Percentiles rank a stretch among this genome's conserved stretches.
These are phyloP conservation scores for Boletus reticuloceps DNA, from an alignment of 768 basidiomycete genomes.

Conservation along the genomic window DNA sequence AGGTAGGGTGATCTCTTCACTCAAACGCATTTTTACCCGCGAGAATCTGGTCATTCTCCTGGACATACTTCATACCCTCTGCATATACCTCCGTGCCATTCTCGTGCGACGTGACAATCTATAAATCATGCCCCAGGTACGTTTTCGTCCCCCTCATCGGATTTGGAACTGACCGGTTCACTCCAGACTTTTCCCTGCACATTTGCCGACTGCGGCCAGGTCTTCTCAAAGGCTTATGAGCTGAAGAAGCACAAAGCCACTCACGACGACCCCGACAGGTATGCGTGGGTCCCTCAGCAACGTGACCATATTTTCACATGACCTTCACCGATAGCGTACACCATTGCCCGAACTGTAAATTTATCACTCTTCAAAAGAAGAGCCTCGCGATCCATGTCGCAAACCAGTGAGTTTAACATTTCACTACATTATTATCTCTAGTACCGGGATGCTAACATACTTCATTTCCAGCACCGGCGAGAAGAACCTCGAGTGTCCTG, in stretches of 20 bases:
- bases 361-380: constrained; percentile 20
- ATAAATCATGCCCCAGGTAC: constrained; percentile 15
- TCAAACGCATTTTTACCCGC: neutral
- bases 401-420: constrained; percentile 14
- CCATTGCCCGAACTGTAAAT: constrained; percentile 17
- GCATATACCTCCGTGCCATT: neutral
- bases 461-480: constrained; percentile 20
- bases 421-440: neutral
- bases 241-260: constrained; percentile 22
- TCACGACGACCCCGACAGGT: constrained; percentile 16
- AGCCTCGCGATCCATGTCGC: constrained; percentile 18
- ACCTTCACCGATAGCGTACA: constrained; percentile 11
- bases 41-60: constrained; percentile 22
- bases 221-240: constrained; percentile 16
- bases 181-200: constrained; percentile 16
- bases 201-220: constrained; percentile 4
- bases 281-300: neutral
- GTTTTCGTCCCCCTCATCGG: neutral
- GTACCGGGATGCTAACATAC: neutral
- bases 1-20: neutral
- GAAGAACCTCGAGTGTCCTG: constrained; percentile 15
- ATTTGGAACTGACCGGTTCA: neutral
- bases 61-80: neutral
- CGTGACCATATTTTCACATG: neutral
- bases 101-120: neutral